A percentile compares a stretch with the other conserved stretches of the same genome.
These are phyloP conservation scores for Endothia cerciana DNA, from an alignment of 2,329 filamentous ascomycete genomes.

Conservation along the genomic window DNA sequence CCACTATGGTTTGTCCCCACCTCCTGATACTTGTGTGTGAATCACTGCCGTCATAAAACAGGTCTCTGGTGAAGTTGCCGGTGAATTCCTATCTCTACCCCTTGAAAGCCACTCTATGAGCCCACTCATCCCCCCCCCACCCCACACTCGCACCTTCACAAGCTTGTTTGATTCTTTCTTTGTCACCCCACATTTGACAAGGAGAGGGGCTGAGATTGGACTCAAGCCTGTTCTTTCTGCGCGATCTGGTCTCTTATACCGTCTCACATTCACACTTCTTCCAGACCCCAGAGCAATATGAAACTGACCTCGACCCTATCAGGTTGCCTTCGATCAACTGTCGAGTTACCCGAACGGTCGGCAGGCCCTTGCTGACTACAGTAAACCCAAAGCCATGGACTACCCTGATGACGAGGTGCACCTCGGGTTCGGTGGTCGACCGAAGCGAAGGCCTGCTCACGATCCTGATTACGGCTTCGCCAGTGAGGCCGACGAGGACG, in stretches of 20 bases:
- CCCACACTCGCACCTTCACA: neutral
- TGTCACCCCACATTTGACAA: neutral
- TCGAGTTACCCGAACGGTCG: conserved; percentile 33
- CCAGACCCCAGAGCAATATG: too few species aligned
- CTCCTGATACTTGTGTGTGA: neutral
- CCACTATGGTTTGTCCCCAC: neutral
- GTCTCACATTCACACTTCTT: neutral
- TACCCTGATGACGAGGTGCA: conserved; percentile 18
- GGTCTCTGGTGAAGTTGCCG: neutral
- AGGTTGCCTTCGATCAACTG: conserved; percentile 39
- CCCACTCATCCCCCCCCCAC: neutral
- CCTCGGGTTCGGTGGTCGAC: conserved; percentile 19
- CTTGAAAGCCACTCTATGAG: neutral
- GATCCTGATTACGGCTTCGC: conserved; percentile 38
- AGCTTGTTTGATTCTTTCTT: neutral
- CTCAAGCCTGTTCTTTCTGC: neutral
- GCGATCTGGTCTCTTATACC: neutral
- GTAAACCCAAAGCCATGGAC: conserved; percentile 29
- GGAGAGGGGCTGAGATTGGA: neutral
- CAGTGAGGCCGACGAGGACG: conserved; percentile 31
- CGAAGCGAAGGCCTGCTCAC: conserved; percentile 32
- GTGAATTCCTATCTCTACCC: neutral
- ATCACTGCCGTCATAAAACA: neutral
- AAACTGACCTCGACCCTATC: conserved; percentile 8
- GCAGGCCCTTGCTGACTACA: conserved; percentile 32